These are phyloP conservation scores for Leccinum incarnatum DNA, from an alignment of 768 basidiomycete species.

Conservation along the genomic window DNA sequence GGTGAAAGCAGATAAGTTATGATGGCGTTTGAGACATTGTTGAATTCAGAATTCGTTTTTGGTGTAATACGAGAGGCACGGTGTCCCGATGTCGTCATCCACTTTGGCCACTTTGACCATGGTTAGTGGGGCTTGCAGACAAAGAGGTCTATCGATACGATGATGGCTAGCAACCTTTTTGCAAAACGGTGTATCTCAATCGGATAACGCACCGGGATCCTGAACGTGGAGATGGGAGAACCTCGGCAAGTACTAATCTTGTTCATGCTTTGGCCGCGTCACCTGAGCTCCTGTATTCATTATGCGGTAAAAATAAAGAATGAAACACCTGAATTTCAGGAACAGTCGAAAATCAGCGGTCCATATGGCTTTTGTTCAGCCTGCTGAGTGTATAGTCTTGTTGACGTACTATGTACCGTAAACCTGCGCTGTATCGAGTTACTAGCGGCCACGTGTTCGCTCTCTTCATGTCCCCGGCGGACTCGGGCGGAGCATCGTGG, in stretches of 20 bases:
- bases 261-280: neutral
- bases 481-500: neutral
- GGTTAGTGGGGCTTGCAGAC: neutral
- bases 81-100: neutral
- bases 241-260: neutral
- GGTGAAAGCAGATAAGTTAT: neutral
- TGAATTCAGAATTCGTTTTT: neutral
- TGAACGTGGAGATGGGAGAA: neutral
- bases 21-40: neutral
- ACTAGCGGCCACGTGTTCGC: neutral
- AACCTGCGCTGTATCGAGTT: neutral
- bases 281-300: neutral
- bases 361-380: neutral
- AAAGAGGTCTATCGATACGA: neutral
- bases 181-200: neutral
- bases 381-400: neutral
- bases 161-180: neutral
- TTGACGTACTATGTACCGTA: neutral
- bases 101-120: neutral
- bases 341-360: neutral
- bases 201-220: neutral
- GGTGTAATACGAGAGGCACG: neutral
- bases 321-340: neutral
- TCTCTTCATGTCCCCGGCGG: neutral
- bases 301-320: neutral